These are phyloP conservation scores for Auriscalpium vulgare DNA, from an alignment of 768 basidiomycete genomes.

Conservation along the genomic window DNA sequence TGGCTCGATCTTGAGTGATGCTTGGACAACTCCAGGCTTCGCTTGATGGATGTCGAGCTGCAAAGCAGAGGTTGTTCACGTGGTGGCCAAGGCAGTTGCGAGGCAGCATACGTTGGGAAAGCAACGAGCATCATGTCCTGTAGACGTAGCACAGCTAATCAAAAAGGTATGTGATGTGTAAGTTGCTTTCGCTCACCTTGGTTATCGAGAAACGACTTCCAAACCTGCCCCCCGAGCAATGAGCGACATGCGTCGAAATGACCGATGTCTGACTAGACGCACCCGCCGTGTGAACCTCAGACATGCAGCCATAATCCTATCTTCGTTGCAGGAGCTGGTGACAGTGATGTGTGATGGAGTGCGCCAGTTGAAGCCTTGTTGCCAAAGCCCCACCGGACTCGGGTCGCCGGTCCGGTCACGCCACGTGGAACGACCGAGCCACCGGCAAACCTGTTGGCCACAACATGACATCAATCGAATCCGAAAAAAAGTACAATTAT, in stretches of 20 bases:
- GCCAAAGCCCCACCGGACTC: no score
- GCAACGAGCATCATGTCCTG: constrained; percentile 75
- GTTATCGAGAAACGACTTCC: constrained; percentile 73
- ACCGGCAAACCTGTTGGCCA: no score
- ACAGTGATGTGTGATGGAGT: no score
- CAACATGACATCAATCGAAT: no score
- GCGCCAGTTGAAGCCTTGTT: no score
- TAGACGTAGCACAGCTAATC: not conserved
- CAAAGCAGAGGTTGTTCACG: not conserved
- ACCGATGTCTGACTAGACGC: constrained; percentile 10
- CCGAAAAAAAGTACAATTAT: no score
- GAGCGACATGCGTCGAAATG: not conserved
- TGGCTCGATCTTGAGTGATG: constrained; percentile 62
- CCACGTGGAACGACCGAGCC: no score
- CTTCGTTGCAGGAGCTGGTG: no score
- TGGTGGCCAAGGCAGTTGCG: not conserved
- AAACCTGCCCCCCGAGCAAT: constrained; percentile 42
- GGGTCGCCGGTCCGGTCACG: no score
- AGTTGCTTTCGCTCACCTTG: constrained; percentile 38
- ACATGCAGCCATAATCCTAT: constrained; percentile 50
- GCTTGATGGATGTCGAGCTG: constrained; percentile 61
- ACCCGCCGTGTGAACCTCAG: constrained; percentile 63
- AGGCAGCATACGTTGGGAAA: constrained; percentile 60
- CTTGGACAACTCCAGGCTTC: constrained; percentile 63
- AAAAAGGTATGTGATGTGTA: not conserved